These are phyloP conservation scores for Fusarium sororula DNA, from an alignment of 2,329 filamentous ascomycete genomes.

Conservation along the genomic window DNA sequence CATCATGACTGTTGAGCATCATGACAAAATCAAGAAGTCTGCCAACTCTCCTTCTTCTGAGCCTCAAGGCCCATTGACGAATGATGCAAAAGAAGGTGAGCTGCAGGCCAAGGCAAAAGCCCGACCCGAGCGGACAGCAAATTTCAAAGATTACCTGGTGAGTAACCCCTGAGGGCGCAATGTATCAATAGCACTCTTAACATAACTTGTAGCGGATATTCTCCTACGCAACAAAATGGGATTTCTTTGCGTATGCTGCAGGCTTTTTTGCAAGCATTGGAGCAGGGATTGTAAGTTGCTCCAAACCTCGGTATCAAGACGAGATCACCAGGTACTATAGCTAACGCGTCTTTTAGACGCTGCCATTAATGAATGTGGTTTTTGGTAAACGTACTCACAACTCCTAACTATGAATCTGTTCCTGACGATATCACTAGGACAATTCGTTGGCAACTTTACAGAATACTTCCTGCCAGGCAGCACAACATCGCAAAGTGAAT, in stretches of 20 bases:
- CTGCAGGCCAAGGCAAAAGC: slow-evolving; percentile 46
- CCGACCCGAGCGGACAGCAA: slow-evolving; percentile 56
- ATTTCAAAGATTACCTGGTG: slow-evolving; percentile 56
- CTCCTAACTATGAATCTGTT: too few species aligned
- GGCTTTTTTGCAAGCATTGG: slow-evolving; percentile 60
- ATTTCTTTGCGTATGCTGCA: slow-evolving; percentile 57
- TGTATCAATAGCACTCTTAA: not conserved
- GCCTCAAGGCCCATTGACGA: not conserved
- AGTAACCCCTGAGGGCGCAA: not conserved
- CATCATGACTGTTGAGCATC: slow-evolving; percentile 29
- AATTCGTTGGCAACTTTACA: slow-evolving; percentile 60
- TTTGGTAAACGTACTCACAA: slow-evolving; percentile 54
- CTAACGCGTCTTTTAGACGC: slow-evolving; percentile 45
- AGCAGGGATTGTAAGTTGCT: slow-evolving; percentile 51
- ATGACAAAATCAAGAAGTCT: slow-evolving; percentile 22
- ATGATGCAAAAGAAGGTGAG: slow-evolving; percentile 39
- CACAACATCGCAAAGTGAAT: slow-evolving; percentile 49
- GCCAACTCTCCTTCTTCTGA: slow-evolving; percentile 7
- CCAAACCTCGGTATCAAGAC: not conserved
- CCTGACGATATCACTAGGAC: slow-evolving; percentile 42
- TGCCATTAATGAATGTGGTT: slow-evolving; percentile 68
- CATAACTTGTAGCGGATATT: slow-evolving; percentile 56
- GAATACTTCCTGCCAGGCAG: slow-evolving; percentile 49
- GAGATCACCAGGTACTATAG: not conserved
- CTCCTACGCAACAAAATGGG: slow-evolving; percentile 62